Base-by-base conservation (phyloP, 805 yeast genomes). In the Starmerella powellii region DNA sequence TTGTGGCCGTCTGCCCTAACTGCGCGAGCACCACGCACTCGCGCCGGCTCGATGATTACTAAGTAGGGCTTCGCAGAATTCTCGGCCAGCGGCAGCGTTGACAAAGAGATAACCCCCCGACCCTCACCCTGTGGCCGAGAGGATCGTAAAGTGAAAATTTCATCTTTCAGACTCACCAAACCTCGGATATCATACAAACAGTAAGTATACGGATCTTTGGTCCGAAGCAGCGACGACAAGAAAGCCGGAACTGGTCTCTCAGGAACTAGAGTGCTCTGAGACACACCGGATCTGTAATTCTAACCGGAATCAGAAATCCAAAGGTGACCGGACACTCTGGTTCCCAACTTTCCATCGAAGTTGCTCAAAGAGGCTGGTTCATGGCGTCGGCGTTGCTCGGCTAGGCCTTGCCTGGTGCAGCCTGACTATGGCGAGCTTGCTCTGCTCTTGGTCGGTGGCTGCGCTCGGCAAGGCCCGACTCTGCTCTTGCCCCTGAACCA, bases 231-330 rank as follows among this genome's bases (percentile, higher is more conserved):
- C 34, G 11, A 8, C 21, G 8, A 8, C 21, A 33, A 33, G 27
- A 21, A 33, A 33, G 6, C 37, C 37, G 50, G 52, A 45, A 51
- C 55, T 54, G 58, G 58, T 54, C 58, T 54, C 58, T 54, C 58
- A 45, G 53, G 46, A 37, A 32, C 17, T 29, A 19, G 40, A 36
- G 50, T 26, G 23, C 27, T 42, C 50, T 49, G 56, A 53, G 58
- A 54, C 53, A 54, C 58, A 48, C 58, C 58, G 53, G 52, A 42
- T 48, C 45, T 42, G 34, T 41, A 41, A 40, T 13, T 24, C 12
- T 37, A 24, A 27, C 37, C 35, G 45, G 54, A 50, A 43, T 50
- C 56, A 48, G 56, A 51, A 39, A 42, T 43, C 44, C 40, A 30
- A 29, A 17, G 28, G 45, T 42, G 47, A 32, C 46, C 35, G 56